These are phyloP conservation scores for Bryoglossum gracile DNA, from an alignment of 495 filamentous ascomycete species.

Conservation along the genomic window DNA sequence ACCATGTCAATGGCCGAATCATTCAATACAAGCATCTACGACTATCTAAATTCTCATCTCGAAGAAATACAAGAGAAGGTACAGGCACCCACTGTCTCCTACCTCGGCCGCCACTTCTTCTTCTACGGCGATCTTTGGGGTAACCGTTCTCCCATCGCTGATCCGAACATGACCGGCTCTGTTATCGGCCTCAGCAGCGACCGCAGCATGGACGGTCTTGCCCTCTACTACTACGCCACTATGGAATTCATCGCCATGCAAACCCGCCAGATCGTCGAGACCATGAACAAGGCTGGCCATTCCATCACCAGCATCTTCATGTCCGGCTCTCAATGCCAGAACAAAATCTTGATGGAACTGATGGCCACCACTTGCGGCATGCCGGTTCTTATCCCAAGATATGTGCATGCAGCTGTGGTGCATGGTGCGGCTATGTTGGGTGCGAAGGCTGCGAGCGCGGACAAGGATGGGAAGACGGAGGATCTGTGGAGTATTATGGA, in stretches of 20 bases:
- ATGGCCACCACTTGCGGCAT: slow-evolving; percentile 85
- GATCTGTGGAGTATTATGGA: slow-evolving; percentile 95
- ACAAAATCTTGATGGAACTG: slow-evolving; percentile 80
- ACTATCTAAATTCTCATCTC: slow-evolving; percentile 87
- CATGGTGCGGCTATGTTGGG: slow-evolving; percentile 96
- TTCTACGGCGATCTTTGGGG: slow-evolving; percentile 99
- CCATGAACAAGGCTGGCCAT: slow-evolving; percentile 84
- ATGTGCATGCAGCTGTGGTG: slow-evolving; percentile 92
- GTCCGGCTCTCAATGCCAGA: slow-evolving; percentile 96
- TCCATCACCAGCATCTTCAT: slow-evolving; percentile 89
- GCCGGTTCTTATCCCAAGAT: slow-evolving; percentile 85
- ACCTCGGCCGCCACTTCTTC: slow-evolving; percentile 86
- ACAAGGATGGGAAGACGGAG: slow-evolving; percentile 69
- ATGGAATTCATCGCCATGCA: slow-evolving; percentile 98
- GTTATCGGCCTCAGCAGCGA: slow-evolving; percentile 81
- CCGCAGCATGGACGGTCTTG: slow-evolving; percentile 75
- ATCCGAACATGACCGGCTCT: slow-evolving; percentile 83
- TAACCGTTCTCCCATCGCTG: slow-evolving; percentile 88
- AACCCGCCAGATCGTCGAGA: slow-evolving; percentile 88
- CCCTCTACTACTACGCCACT: slow-evolving; percentile 84
- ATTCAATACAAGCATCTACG: slow-evolving; percentile 79
- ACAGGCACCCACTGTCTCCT: slow-evolving; percentile 69
- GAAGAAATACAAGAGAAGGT: slow-evolving; percentile 59
- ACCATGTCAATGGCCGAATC: slow-evolving; percentile 67
- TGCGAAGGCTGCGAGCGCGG: slow-evolving; percentile 81